These are phyloP conservation scores for Monascus ruber DNA, from an alignment of 2,329 filamentous ascomycete species.

Conservation along the genomic window DNA sequence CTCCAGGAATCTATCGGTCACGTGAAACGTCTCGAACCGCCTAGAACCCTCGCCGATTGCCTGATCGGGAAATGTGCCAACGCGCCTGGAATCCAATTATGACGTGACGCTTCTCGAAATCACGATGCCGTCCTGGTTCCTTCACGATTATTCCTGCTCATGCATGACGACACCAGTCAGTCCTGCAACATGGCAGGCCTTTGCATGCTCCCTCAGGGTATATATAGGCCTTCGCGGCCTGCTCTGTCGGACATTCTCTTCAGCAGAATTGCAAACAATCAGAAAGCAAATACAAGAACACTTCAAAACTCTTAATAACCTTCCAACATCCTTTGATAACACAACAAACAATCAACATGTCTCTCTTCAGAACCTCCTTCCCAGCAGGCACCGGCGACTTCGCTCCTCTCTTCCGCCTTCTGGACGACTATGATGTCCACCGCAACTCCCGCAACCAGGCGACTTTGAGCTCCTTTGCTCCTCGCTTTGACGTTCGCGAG, in stretches of 20 bases:
- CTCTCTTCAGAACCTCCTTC: slow-evolving; percentile 19
- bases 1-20: too few species aligned
- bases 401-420: slow-evolving; percentile 34
- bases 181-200: slow-evolving; percentile 3
- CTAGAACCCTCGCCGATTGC: not conserved
- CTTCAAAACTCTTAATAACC: not conserved
- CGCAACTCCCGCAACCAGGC: slow-evolving; percentile 11
- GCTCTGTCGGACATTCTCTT: not conserved
- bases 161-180: too few species aligned
- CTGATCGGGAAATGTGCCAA: not conserved
- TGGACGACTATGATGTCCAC: slow-evolving; percentile 34
- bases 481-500: slow-evolving; percentile 39
- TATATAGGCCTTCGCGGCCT: slow-evolving; percentile 8
- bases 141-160: too few species aligned
- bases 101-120: not conserved
- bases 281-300: not conserved
- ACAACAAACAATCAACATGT: slow-evolving; percentile 17
- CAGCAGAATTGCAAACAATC: not conserved
- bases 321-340: too few species aligned
- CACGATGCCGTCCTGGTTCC: not conserved
- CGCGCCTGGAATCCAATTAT: not conserved
- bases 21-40: not conserved
- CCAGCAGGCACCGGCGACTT: slow-evolving; percentile 23
- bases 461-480: slow-evolving; percentile 24
- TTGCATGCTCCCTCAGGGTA: slow-evolving; percentile 8